Evolutionary conservation across 78 protist genomes (phyloP), one percentile per base, ranked within the genome.

Genomic region (Ministeria vibrans): DNA sequence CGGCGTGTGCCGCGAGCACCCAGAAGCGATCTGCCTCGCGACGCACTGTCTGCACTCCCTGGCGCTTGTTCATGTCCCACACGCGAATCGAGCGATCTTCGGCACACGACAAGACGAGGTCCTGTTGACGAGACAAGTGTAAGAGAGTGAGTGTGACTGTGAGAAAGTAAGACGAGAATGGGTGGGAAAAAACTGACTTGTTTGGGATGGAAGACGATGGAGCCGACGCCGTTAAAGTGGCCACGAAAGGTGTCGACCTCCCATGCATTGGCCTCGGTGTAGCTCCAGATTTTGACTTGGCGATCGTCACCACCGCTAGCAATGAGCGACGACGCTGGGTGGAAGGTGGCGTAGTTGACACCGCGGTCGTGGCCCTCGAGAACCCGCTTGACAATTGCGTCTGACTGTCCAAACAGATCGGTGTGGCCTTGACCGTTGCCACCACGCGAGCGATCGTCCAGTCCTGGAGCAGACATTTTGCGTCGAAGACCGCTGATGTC

Each of bases 281-380:
- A 84, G 20, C 95, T 73, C 99, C 98, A 96, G n/a, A 96, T 77
- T 87, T 94, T 94, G 69, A 97, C 90, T 32, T 85, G 87, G 27
- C 95, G 84, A 78, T 97, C 99, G 55, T 97, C 98, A 0, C 98
- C 93, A 20, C 95, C 99, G 0, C 98, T 94, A 27, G 95, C 96
- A 30, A 97, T 92, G 75, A 88, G 86, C 51, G 97, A 97, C 76
- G 80, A 80, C 25, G 96, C 61, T 59, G 93, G 98, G 88, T 98
- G 99, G 93, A 98, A 98, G 32, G 95, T 46, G 13, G 96, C 99
- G 97, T 98, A 98, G 89, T 98, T 98, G 51, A 98, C 99, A n/a
- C 99, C 95, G 74, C 95, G 87, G 82, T 92, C 95, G 55, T 92
- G 95, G 62, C 91, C 96, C 77, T 92, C 96, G 39, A 92, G 87